phyloP scores from a whole-genome alignment of 2,329 filamentous ascomycete species.

The Periconia macrospinosa region DNA sequence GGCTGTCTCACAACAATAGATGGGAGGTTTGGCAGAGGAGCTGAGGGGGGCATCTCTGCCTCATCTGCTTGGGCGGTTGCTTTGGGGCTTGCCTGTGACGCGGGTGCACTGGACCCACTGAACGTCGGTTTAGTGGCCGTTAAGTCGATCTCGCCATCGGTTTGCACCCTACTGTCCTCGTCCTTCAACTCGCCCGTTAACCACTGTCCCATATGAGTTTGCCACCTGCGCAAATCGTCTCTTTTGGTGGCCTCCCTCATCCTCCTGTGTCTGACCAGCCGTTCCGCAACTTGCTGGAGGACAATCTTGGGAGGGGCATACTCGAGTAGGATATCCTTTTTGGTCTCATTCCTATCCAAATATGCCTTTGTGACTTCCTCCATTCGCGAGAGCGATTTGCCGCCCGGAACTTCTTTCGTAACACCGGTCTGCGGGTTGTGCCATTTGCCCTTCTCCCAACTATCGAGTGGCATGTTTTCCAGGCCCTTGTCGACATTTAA shows the following conservation, averaged over 20 bases:
- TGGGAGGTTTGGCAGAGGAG: neutral
- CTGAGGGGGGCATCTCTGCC: neutral
- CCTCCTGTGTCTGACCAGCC: constrained; percentile 50
- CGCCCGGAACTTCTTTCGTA: constrained; percentile 42
- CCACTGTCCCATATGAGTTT: constrained; percentile 44
- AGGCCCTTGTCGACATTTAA: constrained; percentile 51
- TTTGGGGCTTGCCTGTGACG: neutral
- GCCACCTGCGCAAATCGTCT: constrained; percentile 38
- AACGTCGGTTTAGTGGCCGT: neutral
- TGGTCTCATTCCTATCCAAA: constrained; percentile 42
- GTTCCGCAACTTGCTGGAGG: constrained; percentile 51
- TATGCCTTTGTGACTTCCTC: constrained; percentile 47
- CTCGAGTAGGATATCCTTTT: constrained; percentile 34
- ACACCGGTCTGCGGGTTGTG: constrained; percentile 33
- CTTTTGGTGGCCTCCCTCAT: constrained; percentile 44
- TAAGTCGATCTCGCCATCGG: neutral
- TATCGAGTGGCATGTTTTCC: constrained; percentile 50
- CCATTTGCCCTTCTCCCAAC: constrained; percentile 50
- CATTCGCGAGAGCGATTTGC: constrained; percentile 49
- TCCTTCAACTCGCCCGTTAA: constrained; percentile 35
- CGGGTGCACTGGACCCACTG: neutral
- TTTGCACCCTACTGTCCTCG: constrained; percentile 22
- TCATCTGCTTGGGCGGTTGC: neutral
- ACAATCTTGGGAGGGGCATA: constrained; percentile 50
- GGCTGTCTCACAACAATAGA: neutral